A percentile compares a stretch with the other conserved stretches of the same genome.
These are phyloP conservation scores for Haberlea rhodopensis DNA, from an alignment of 257 asterid species.

Conservation along the genomic window DNA sequence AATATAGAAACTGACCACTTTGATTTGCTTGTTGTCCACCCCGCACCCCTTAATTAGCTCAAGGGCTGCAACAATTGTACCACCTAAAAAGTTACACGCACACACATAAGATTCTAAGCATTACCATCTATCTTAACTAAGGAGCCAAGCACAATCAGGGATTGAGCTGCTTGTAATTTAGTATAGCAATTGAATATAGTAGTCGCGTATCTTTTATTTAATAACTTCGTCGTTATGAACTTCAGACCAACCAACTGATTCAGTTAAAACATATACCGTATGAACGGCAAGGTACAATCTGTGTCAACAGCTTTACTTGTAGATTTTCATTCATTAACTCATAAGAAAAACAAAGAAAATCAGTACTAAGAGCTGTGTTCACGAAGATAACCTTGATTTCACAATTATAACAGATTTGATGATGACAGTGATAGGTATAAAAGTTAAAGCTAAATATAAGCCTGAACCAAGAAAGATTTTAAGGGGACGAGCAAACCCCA, in stretches of 20 bases:
- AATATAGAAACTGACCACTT: constrained; percentile 64
- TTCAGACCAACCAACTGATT: not conserved
- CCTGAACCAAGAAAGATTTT: constrained; percentile 2
- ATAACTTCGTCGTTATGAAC: not conserved
- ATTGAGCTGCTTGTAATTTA: constrained; percentile 1
- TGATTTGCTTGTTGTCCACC: constrained; percentile 67
- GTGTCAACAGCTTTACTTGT: not conserved
- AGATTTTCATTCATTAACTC: not conserved
- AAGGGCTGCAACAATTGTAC: constrained; percentile 85
- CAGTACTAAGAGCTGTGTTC: not conserved
- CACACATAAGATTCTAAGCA: constrained; percentile 10
- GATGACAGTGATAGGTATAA: not conserved
- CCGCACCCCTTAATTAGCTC: constrained; percentile 81
- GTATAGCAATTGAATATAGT: not conserved
- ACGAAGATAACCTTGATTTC: not conserved
- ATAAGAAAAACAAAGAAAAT: not conserved
- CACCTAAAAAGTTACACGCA: constrained; percentile 49
- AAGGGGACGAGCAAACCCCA: not conserved
- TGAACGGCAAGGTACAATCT: not conserved
- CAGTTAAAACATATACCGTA: not conserved
- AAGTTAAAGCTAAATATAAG: not conserved
- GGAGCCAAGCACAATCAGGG: not conserved
- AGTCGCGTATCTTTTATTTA: not conserved
- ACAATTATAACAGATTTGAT: not conserved
- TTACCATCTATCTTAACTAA: not conserved